Evolutionary conservation across 208 protist species (phyloP), one percentile per base, ranked within the genome.

Genomic region (Trypanosoma vivax): DNA sequence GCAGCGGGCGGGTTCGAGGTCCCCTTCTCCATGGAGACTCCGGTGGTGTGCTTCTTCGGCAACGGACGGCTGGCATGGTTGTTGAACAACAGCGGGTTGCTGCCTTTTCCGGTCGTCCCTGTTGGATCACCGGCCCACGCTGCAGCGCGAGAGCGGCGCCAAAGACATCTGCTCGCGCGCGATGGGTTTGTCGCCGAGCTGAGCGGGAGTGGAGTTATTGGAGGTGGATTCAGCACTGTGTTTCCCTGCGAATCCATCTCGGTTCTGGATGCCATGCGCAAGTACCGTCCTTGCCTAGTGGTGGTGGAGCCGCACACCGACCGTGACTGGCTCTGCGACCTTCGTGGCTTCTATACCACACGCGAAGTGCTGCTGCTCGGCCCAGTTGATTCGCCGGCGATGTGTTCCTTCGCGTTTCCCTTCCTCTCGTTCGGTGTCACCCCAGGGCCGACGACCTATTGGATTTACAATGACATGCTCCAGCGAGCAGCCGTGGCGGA

Each of bases 301-400:
- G 14, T 91, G 11, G 79, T 88, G 10, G 78, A 88, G 56, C 83
- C 83, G 25, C 83, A 91, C 55, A 60, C 74, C n/a, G 77, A 77
- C 45, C 47, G 74, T 18, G 83, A 91, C 53, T 91, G 62, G 57
- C 25, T 88, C 10, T 66, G 63, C 16, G 79, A 88, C 37, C 16
- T 91, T 1, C 76, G 83, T 14, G 83, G 83, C 37, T 91, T 65
- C 49, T 69, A 67, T 55, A 76, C 61, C n/a, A 72, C 88, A 33
- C 65, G 83, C 24, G 79, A 88, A 62, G 79, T 91, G 43, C 27
- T 88, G 25, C 47, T 50, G 3, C 40, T 88, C 14, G 83, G 83
- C 5, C 67, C 65, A 1, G 61, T 91, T 24, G 83, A 91, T 63
- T 75, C 70, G 19, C 83, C 83, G 0, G 79, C 71, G 9, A 88